These are phyloP conservation scores for Sutorius australiensis DNA, from an alignment of 768 basidiomycete species.

Conservation along the genomic window DNA sequence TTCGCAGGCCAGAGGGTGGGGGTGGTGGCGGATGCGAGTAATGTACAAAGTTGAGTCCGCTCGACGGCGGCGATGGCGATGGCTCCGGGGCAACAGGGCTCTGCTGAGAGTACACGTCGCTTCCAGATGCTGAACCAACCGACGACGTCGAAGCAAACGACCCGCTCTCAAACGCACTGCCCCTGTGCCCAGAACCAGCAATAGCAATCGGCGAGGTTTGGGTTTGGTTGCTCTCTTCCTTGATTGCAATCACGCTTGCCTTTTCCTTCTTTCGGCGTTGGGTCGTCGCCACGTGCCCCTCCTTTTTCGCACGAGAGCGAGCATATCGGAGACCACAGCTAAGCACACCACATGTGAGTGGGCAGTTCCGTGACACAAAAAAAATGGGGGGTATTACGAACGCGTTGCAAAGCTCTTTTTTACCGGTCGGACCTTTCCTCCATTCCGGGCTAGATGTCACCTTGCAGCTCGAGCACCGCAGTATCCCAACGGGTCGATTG, in stretches of 20 bases:
- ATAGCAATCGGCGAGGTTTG: constrained; percentile 38
- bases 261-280: constrained; percentile 67
- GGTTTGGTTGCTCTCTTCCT: constrained; percentile 26
- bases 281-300: constrained; percentile 50
- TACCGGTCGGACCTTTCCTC: constrained; percentile 87
- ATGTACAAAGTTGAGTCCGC: constrained; percentile 53
- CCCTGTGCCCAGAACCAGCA: constrained; percentile 45
- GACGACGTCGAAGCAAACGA: constrained; percentile 46
- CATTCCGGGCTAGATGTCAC: constrained; percentile 83
- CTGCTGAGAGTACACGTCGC: constrained; percentile 51
- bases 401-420: constrained; percentile 92
- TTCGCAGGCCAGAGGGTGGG: constrained; percentile 33
- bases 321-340: constrained; percentile 86
- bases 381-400: constrained; percentile 42
- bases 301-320: constrained; percentile 85
- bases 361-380: constrained; percentile 10
- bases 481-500: constrained; percentile 69
- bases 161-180: constrained; percentile 45
- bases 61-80: constrained; percentile 66
- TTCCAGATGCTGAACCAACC: constrained; percentile 53
- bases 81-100: constrained; percentile 41
- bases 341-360: constrained; percentile 23
- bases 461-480: constrained; percentile 77
- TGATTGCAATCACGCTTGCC: constrained; percentile 22
- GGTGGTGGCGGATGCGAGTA: constrained; percentile 42